phyloP scores from a whole-genome alignment of 176 grass and related monocot genomes.

The Carex kokanica region DNA sequence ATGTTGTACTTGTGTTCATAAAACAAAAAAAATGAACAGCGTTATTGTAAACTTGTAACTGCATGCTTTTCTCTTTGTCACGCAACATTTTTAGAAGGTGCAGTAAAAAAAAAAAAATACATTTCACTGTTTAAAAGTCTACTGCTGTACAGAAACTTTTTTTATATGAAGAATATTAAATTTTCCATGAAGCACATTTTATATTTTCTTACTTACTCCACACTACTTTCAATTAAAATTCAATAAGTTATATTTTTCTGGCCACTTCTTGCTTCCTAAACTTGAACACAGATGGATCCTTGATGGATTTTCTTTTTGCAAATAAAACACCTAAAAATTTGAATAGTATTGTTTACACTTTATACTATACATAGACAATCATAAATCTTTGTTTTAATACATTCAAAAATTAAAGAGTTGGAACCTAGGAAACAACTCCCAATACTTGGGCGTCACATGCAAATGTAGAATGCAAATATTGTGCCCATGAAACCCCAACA shows the following conservation, averaged over 20 bases:
- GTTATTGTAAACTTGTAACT: not conserved
- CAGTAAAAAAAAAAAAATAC: not conserved
- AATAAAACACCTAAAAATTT: not conserved
- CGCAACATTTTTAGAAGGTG: not conserved
- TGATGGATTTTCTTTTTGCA: not conserved
- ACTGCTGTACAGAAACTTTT: too few relatives aligned
- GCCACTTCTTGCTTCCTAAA: not conserved
- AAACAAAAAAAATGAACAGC: not conserved
- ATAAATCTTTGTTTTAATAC: conserved; percentile 32
- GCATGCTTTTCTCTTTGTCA: not conserved
- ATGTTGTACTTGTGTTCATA: not conserved
- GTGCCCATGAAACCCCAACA: conserved; percentile 18
- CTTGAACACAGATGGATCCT: not conserved
- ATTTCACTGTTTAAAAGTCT: not conserved
- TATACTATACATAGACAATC: not conserved
- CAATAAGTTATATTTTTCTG: not conserved
- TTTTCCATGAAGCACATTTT: not conserved
- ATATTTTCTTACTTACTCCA: not conserved
- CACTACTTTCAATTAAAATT: not conserved
- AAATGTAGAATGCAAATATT: conserved; percentile 20
- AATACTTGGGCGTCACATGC: conserved; percentile 58
- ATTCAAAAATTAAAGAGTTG: conserved; percentile 34
- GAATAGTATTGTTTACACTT: not conserved
- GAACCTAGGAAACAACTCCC: conserved; percentile 82
- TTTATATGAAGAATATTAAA: not conserved